Percentiles rank a stretch among this genome's conserved stretches.
Evolutionary conservation across 116 monocot genomes (phyloP).

Genomic region (Thalassia testudinum): DNA sequence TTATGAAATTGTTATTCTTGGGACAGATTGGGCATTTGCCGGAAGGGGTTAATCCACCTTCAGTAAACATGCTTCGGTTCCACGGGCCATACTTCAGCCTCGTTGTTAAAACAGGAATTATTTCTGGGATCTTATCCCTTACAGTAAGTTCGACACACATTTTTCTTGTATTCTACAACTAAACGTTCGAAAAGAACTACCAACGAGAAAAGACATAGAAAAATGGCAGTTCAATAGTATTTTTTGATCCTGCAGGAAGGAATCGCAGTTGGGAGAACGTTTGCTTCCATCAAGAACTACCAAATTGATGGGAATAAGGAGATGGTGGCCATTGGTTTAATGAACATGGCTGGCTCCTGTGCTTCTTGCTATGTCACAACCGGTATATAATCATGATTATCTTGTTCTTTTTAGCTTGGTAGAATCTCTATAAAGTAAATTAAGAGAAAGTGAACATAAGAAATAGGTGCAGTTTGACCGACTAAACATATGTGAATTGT

Average conservation of each 20-base stretch:
- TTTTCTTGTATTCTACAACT: too few relatives aligned
- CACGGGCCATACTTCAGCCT: constrained; percentile 40
- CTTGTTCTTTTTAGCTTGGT: neutral
- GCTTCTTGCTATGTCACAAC: constrained; percentile 94
- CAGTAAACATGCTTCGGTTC: constrained; percentile 38
- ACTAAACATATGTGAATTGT: too few relatives aligned
- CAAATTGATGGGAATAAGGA: constrained; percentile 97
- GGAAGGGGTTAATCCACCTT: constrained; percentile 72
- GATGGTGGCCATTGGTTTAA: constrained; percentile 91
- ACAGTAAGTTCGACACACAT: constrained; percentile 60
- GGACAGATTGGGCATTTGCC: constrained; percentile 72
- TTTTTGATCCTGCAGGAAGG: constrained; percentile 54
- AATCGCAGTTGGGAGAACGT: constrained; percentile 86
- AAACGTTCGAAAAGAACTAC: neutral
- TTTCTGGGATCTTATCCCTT: constrained; percentile 80
- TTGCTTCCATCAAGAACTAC: constrained; percentile 92
- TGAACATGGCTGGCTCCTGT: constrained; percentile 82
- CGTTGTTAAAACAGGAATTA: constrained; percentile 55
- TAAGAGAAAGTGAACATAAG: too few relatives aligned
- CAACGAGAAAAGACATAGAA: neutral
- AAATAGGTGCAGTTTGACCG: too few relatives aligned
- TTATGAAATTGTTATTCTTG: too few relatives aligned
- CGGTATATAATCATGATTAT: too few relatives aligned
- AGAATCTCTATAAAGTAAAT: too few relatives aligned
- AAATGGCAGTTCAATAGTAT: neutral